Evolutionary conservation across 2,329 filamentous ascomycete genomes (phyloP), one percentile per base, ranked within the genome.

Genomic region (Lasiodiplodia sp.): DNA sequence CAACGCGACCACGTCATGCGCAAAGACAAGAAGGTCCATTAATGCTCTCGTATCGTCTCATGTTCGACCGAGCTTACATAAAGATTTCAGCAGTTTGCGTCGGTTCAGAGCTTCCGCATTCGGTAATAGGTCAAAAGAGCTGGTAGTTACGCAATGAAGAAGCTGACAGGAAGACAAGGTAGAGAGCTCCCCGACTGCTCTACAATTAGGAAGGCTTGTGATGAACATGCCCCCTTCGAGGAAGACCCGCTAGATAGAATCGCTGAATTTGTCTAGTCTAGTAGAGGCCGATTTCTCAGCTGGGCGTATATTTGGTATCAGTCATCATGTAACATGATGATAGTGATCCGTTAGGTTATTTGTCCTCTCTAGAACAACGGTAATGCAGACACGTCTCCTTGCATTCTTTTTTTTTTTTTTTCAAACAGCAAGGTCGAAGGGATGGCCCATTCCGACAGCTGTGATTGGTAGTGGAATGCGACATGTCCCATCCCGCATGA

Each of bases 401-500:
- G 84, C 1, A 84, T 87, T 6, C 79, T 72, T 72, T 87, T 87
- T n/a, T 87, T 6, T 79, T 72, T 72, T 87, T 87, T n/a, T 80
- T 76, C 3, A 83, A 28, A 4, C 79, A 11, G 91, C 73, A 10
- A 85, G 74, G 67, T 87, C 83, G 72, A 89, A 0, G 86, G 87
- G 0, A 87, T 85, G 71, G 87, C 87, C 91, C 1, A 90, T 92
- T 1, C 86, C 89, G 2, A 93, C 89, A 2, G 93, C 86, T 0
- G 90, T 93, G 44, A 93, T 78, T 0, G 88, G 87, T 0, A 90
- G 82, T 25, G 80, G 75, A 47, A 86, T 76, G 2, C 91, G 75
- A 18, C 80, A 75, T 18, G 81, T 83, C 60, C 88, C 82, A 28
- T 87, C 65, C 86, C 84, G 69, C 79, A 78, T 31, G 78, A 83